phyloP scores from a whole-genome alignment of 2,329 filamentous ascomycete genomes.

The Botrytis pseudocinerea region DNA sequence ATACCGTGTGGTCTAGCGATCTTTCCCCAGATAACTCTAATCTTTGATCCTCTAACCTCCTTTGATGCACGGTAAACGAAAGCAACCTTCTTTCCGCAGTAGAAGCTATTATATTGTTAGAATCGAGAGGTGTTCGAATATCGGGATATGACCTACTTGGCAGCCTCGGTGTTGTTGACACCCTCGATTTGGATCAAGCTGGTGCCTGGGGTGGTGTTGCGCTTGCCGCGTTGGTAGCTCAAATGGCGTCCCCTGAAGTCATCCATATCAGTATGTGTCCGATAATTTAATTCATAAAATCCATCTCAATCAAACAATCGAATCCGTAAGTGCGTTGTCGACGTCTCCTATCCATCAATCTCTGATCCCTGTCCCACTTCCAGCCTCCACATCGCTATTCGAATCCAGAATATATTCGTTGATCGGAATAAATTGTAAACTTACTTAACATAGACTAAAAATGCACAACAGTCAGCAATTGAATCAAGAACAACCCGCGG shows the following conservation, averaged over 20 bases:
- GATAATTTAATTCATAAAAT: background rate
- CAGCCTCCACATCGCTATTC: background rate
- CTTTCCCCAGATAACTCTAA: constrained; percentile 99
- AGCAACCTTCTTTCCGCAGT: constrained; percentile 97
- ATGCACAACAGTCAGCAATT: constrained; percentile 37
- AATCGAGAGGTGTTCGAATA: constrained; percentile 11
- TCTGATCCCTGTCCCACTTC: background rate
- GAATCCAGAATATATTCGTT: background rate
- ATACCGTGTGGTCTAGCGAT: constrained; percentile 92
- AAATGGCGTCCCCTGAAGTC: constrained; percentile 86
- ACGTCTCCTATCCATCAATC: background rate
- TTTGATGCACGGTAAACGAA: constrained; percentile 96
- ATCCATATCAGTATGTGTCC: constrained; percentile 18
- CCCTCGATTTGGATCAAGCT: constrained; percentile 98
- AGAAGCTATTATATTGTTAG: constrained; percentile 62
- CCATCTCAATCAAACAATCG: background rate
- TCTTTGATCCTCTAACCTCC: constrained; percentile 96
- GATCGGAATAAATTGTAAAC: constrained; percentile 45
- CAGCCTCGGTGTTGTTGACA: constrained; percentile 85
- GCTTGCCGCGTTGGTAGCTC: constrained; percentile 95
- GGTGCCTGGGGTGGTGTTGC: constrained; percentile 85
- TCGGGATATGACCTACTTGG: constrained; percentile 63
- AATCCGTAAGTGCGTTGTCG: constrained; percentile 19
- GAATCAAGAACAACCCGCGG: constrained; percentile 17
- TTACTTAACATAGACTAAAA: constrained; percentile 85